Evolutionary conservation across 768 basidiomycete species (phyloP).

Genomic region (Clathrus columnatus): DNA sequence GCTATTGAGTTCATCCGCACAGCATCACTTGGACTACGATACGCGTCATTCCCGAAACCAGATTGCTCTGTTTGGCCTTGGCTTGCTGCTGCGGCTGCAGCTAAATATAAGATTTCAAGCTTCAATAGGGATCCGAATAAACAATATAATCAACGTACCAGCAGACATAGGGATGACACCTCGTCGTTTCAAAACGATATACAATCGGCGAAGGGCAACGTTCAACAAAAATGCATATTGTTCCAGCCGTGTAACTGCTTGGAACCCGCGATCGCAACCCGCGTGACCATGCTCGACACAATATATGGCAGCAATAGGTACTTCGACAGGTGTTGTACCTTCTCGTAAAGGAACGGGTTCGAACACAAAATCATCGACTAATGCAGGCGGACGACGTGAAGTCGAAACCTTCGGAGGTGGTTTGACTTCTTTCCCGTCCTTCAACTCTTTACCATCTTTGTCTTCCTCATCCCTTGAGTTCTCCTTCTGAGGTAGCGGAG

Average conservation of each 20-base stretch:
- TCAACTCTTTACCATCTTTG: conserved; percentile 24
- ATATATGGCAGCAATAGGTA: conserved; percentile 37
- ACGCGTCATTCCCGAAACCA: conserved; percentile 55
- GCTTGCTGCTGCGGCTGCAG: conserved; percentile 22
- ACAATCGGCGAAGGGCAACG: conserved; percentile 87
- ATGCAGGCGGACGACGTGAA: conserved; percentile 68
- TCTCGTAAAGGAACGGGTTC: conserved; percentile 54
- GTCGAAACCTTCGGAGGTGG: conserved; percentile 45
- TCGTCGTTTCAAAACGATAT: conserved; percentile 76
- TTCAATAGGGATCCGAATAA: not conserved
- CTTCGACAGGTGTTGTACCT: conserved; percentile 47
- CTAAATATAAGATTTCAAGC: not conserved
- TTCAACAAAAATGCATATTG: conserved; percentile 97
- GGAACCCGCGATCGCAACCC: conserved; percentile 69
- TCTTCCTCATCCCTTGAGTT: conserved; percentile 23
- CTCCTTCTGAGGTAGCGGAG: conserved; percentile 45
- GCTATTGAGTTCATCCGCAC: conserved; percentile 86
- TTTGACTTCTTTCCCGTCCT: conserved; percentile 2
- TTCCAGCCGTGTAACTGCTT: conserved; percentile 87
- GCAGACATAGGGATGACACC: conserved; percentile 83
- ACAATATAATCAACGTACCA: conserved; percentile 35
- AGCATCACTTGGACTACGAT: conserved; percentile 82
- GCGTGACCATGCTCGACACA: conserved; percentile 71
- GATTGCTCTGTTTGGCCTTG: conserved; percentile 22
- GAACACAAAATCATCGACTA: conserved; percentile 71